Evolutionary conservation across 2,329 filamentous ascomycete genomes (phyloP).

Genomic region (Ophiostoma perfectum): DNA sequence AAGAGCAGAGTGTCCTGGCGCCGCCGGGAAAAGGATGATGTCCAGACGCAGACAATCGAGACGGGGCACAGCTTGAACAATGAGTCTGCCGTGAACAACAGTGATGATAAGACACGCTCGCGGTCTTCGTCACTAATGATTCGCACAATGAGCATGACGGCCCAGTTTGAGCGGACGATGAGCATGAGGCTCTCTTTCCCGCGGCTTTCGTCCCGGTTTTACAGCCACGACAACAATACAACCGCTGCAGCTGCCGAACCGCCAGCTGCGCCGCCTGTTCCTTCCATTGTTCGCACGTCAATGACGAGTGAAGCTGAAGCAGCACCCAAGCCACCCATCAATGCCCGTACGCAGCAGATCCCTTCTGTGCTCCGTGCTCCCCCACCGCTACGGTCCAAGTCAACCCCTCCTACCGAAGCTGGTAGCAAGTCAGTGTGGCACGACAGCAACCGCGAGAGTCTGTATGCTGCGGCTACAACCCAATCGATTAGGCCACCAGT

Average conservation of each 20-base stretch:
- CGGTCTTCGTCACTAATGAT: constrained; percentile 18
- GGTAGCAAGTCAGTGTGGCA: constrained; percentile 27
- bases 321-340: constrained; percentile 35
- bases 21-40: constrained; percentile 15
- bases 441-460: neutral
- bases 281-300: neutral
- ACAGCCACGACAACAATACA: neutral
- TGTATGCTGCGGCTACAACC: neutral
- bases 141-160: constrained; percentile 34
- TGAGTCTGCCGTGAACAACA: neutral
- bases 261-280: neutral
- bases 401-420: constrained; percentile 31
- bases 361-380: constrained; percentile 34
- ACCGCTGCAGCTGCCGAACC: neutral
- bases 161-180: constrained; percentile 30
- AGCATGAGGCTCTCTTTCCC: constrained; percentile 18
- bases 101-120: neutral
- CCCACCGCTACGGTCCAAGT: constrained; percentile 35
- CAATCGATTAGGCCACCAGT: neutral
- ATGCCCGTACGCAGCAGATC: constrained; percentile 37
- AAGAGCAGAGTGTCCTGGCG: constrained; percentile 14
- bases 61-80: neutral
- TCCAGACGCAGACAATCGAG: neutral
- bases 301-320: neutral
- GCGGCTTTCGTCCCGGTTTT: neutral